A percentile compares a stretch with the other conserved stretches of the same genome.
Evolutionary conservation across 441 rosid species (phyloP).

Genomic region (Brassica hybrid): DNA sequence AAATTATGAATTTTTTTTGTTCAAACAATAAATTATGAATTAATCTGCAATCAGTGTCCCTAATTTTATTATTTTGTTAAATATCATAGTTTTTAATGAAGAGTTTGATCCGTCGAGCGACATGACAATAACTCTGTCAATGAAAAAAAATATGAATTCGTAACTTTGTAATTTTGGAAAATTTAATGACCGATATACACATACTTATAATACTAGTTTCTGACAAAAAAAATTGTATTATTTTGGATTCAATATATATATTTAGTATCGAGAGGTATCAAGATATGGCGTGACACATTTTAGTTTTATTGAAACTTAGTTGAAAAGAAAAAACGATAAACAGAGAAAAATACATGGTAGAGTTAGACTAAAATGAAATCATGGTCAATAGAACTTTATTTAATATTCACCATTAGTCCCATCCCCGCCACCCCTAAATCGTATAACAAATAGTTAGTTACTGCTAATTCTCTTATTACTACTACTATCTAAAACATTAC

Average conservation of each 20-base stretch:
- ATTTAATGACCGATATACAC: neutral
- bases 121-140: neutral
- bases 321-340: neutral
- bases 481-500: constrained; percentile 18
- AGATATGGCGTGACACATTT: constrained; percentile 1
- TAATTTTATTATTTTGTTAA: neutral
- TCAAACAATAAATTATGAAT: neutral
- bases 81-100: neutral
- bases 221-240: neutral
- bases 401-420: constrained; percentile 22
- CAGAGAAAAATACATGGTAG: neutral
- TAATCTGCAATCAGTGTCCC: neutral
- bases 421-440: neutral
- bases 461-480: neutral
- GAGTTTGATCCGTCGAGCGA: neutral
- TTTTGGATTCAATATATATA: neutral
- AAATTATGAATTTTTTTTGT: neutral
- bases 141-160: neutral
- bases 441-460: constrained; percentile 20
- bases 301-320: neutral
- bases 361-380: neutral
- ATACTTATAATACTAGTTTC: neutral
- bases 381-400: constrained; percentile 20
- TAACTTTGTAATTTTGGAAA: neutral
- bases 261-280: neutral